Evolutionary conservation across 2,329 filamentous ascomycete species (phyloP).

Genomic region (Podosphaera xanthii): DNA sequence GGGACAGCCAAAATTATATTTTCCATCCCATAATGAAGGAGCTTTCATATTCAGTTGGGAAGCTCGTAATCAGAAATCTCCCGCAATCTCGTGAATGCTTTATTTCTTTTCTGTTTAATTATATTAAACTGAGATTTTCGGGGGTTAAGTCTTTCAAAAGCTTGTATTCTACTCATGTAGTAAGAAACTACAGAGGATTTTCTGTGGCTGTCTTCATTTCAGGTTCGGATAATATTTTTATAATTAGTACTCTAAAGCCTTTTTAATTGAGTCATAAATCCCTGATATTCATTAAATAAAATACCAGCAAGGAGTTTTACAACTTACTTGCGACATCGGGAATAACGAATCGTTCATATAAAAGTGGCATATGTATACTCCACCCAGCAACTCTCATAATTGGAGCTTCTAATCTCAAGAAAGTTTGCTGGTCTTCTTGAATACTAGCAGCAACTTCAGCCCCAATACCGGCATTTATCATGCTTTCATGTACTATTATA

Average conservation of each 20-base stretch:
- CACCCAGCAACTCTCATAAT: conserved; percentile 48
- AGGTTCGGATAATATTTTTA: neutral
- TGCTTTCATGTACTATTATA: conserved; percentile 52
- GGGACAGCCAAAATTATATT: no score
- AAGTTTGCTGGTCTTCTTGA: conserved; percentile 37
- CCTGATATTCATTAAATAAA: conserved; percentile 10
- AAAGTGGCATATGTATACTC: conserved; percentile 42
- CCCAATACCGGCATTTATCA: conserved; percentile 51
- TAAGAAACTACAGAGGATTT: no score
- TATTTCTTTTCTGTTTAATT: no score
- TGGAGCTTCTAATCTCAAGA: conserved; percentile 44
- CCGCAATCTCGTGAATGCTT: no score
- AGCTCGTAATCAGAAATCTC: no score
- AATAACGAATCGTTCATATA: conserved; percentile 41
- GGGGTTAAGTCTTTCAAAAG: no score
- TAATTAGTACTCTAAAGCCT: conserved; percentile 13
- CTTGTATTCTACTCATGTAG: no score
- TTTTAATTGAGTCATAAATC: conserved; percentile 17
- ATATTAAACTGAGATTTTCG: no score
- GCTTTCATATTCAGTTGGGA: no score
- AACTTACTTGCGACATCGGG: conserved; percentile 47
- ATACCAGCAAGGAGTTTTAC: neutral
- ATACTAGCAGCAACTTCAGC: conserved; percentile 51
- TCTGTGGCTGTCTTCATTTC: neutral
- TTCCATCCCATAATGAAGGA: no score